Conservation (phyloP, 768 basidiomycete genomes). For the Tubosaeta sp. region DNA sequence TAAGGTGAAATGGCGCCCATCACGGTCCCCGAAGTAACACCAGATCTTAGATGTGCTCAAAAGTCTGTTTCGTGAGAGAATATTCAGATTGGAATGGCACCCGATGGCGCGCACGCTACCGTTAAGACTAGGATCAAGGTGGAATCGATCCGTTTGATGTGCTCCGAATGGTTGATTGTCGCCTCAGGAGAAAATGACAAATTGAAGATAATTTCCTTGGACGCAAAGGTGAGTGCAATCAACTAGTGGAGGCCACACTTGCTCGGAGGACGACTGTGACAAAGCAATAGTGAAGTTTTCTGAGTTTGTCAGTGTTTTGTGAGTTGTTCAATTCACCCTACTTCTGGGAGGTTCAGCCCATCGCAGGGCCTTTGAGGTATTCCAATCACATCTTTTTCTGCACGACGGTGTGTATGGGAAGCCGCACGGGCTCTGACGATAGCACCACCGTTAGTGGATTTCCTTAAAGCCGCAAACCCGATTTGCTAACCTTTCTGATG, state of each 20-base stretch:
- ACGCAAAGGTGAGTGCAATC: neutral
- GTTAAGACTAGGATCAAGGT: neutral
- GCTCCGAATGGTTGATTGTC: neutral
- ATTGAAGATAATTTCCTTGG: neutral
- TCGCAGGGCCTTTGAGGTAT: too few species aligned
- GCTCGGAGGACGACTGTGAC: neutral
- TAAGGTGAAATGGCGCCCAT: slow-evolving; percentile 6
- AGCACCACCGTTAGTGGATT: neutral
- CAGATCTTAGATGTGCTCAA: slow-evolving; percentile 10
- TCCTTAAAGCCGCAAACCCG: neutral
- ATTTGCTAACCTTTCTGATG: neutral
- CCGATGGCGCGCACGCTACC: neutral
- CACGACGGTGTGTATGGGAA: too few species aligned
- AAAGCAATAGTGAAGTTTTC: neutral
- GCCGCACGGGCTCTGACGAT: too few species aligned
- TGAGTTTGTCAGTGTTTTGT: neutral
- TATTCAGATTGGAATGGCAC: neutral
- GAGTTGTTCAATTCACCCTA: too few species aligned
- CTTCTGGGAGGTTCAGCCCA: too few species aligned
- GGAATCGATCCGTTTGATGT: neutral
- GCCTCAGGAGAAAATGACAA: neutral
- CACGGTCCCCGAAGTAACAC: neutral
- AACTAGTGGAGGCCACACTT: neutral
- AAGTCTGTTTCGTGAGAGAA: neutral
- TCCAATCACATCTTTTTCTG: neutral